Base-by-base conservation (phyloP, 2,329 filamentous ascomycete genomes). In the Didymosphaeria variabile region DNA sequence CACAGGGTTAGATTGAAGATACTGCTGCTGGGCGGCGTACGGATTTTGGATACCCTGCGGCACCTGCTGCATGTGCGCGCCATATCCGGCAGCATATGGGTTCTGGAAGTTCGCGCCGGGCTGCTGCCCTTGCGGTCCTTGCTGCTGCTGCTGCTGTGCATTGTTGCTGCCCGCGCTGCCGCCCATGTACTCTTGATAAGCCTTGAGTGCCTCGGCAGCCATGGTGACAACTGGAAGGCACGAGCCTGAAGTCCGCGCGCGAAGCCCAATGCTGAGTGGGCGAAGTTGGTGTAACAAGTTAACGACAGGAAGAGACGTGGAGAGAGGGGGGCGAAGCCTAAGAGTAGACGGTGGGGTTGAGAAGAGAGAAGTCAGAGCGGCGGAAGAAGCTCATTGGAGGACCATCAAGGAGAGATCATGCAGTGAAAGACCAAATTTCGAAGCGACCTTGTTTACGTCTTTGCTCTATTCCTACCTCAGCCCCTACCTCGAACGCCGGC, bases 121-220 rank as follows among this genome's bases (percentile, higher is more conserved):
- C 32, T 42, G 31, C 29, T 60, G 55, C 44, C 23, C 17, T 26
- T 38, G 46, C 38, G 13, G 21, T 19, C 55, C 52, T 26, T 67
- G 67, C 50, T 67, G 66, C 42, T 32, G 49, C 44, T 65, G 42
- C 13, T 58, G 45, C 40, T 61, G 64, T 46, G 63, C 64, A 52
- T 62, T 55, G 55, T 55, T 68, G 58, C 29, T 58, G 68, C 67
- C 60, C 58, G 54, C 51, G 56, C 49, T 53, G 64, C 61, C 64
- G 61, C 72, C 67, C 73, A 76, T 74, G 57, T 73, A 75, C 53
- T 69, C 67, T 40, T 67, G 66, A 59, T 74, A 76, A 7, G 72
- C 73, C 53, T 65, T 69, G 55, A 67, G 61, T 55, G 74, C 70
- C 61, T 75, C 73, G 45, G 73, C 72, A 56, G 69, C 71, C 31